Percentiles rank a stretch among this genome's conserved stretches.
These are phyloP conservation scores for Geotrichum histeridarum DNA, from an alignment of 1,139 yeast species.

Conservation along the genomic window DNA sequence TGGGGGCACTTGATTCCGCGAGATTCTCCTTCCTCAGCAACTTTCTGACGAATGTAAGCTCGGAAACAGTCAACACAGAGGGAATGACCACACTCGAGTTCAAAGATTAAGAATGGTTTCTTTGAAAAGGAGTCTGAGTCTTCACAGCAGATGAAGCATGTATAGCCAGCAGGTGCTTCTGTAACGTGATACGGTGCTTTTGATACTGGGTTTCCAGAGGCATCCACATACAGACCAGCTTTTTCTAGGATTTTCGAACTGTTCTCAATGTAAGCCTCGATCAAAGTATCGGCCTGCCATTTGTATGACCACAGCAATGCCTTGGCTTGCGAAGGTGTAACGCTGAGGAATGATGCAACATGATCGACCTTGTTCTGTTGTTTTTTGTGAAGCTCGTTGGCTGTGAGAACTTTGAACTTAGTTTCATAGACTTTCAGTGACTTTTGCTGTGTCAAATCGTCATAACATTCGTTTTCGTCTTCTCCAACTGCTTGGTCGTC, in stretches of 20 bases:
- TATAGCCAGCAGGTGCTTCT: conserved; percentile 36
- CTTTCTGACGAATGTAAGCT: conserved; percentile 50
- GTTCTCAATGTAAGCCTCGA: conserved; percentile 62
- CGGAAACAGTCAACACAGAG: conserved; percentile 66
- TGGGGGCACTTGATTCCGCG: conserved; percentile 58
- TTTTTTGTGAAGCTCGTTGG: conserved; percentile 30
- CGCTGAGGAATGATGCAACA: conserved; percentile 36
- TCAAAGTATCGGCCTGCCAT: conserved; percentile 71
- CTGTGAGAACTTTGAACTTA: conserved; percentile 30
- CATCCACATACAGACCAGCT: conserved; percentile 45
- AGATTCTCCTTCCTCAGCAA: conserved; percentile 49
- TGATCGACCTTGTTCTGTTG: conserved; percentile 31
- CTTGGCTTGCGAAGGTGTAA: conserved; percentile 43
- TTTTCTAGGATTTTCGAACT: conserved; percentile 42
- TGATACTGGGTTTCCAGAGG: conserved; percentile 17
- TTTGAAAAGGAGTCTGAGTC: conserved; percentile 32
- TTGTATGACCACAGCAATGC: conserved; percentile 55
- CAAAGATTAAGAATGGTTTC: conserved; percentile 42
- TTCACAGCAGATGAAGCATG: conserved; percentile 71
- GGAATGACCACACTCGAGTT: conserved; percentile 62
- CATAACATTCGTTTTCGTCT: conserved; percentile 16
- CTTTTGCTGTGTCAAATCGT: conserved; percentile 11
- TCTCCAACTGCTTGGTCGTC: conserved; percentile 12
- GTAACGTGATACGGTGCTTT: conserved; percentile 24
- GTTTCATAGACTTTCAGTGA: conserved; percentile 27